Conservation (phyloP, 805 yeast species). For the Cyberlindnera veronae region DNA sequence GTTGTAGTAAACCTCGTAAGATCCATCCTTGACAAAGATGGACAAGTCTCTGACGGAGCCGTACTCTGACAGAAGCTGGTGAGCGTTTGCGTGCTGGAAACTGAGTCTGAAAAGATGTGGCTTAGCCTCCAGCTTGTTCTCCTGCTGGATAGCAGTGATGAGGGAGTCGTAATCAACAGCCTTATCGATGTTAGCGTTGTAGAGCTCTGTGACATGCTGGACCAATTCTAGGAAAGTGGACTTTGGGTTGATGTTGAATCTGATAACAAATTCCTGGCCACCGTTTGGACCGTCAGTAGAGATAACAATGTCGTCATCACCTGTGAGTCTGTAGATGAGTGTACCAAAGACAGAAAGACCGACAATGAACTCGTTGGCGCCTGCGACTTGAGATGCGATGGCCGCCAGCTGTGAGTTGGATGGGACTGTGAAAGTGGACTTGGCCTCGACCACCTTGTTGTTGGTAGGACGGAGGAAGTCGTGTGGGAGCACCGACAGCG, state of each 20-base stretch:
- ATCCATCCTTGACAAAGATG: slow-evolving; percentile 39
- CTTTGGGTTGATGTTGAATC: slow-evolving; percentile 56
- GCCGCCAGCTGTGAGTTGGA: slow-evolving; percentile 24
- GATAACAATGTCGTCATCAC: slow-evolving; percentile 90
- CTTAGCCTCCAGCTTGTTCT: slow-evolving; percentile 48
- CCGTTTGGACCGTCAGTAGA: slow-evolving; percentile 54
- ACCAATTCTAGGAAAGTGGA: slow-evolving; percentile 53
- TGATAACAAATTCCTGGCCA: slow-evolving; percentile 52
- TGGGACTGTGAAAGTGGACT: slow-evolving; percentile 36
- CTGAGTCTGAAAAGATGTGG: slow-evolving; percentile 62
- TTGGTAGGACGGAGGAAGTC: slow-evolving; percentile 79
- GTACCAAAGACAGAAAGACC: slow-evolving; percentile 67
- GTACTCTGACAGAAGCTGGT: slow-evolving; percentile 27
- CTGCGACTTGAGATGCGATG: slow-evolving; percentile 20
- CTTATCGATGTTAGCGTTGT: slow-evolving; percentile 27
- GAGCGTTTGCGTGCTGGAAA: slow-evolving; percentile 43
- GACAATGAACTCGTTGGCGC: slow-evolving; percentile 40
- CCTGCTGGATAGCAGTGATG: slow-evolving; percentile 44
- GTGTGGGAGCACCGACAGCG: slow-evolving; percentile 82
- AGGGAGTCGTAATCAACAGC: slow-evolving; percentile 54
- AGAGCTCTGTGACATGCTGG: slow-evolving; percentile 41
- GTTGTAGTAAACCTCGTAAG: slow-evolving; percentile 60
- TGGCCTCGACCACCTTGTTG: slow-evolving; percentile 64
- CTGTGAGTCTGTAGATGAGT: slow-evolving; percentile 75
- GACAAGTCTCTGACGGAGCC: slow-evolving; percentile 68